phyloP scores from a whole-genome alignment of 2,329 filamentous ascomycete genomes.

The Grosmannia penicillata region DNA sequence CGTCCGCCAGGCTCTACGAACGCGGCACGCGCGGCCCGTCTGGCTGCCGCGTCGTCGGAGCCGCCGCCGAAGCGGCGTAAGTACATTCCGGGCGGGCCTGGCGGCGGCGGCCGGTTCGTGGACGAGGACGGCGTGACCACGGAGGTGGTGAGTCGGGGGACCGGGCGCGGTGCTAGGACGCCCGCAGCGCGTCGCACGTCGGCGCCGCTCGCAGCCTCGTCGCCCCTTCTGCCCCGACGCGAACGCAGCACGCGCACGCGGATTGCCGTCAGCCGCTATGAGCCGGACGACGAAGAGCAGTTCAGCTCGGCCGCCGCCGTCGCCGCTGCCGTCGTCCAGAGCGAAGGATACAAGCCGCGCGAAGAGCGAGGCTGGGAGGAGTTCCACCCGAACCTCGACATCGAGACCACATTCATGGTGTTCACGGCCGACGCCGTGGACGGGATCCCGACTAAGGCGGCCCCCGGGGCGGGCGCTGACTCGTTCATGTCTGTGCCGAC shows the following conservation, averaged over 20 bases:
- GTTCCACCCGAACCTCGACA: constrained; percentile 89
- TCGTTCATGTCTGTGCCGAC: no score
- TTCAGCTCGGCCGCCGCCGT: constrained; percentile 83
- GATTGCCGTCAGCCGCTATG: constrained; percentile 32
- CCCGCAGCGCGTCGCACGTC: constrained; percentile 10
- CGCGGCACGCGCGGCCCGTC: constrained; percentile 20
- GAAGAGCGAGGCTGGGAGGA: constrained; percentile 97
- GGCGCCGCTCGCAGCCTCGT: constrained; percentile 24
- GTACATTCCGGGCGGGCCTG: constrained; percentile 77
- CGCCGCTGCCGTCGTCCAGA: constrained; percentile 75
- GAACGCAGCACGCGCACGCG: constrained; percentile 43
- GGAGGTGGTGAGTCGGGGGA: constrained; percentile 6
- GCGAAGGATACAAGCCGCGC: constrained; percentile 90
- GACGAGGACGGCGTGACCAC: constrained; percentile 46
- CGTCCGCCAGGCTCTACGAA: constrained; percentile 21
- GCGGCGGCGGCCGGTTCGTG: constrained; percentile 72
- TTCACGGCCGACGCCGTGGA: constrained; percentile 78
- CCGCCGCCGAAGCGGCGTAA: constrained; percentile 55
- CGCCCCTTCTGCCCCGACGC: constrained; percentile 34
- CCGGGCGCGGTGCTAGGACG: neutral
- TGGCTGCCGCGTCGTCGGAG: constrained; percentile 30
- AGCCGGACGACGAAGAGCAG: constrained; percentile 43
- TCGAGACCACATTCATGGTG: constrained; percentile 64
- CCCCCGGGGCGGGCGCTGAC: no score
- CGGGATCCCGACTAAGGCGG: no score